A percentile compares a stretch with the other conserved stretches of the same genome.
Evolutionary conservation across 495 filamentous ascomycete genomes (phyloP).

Genomic region (Penicillium atrosanguineum): DNA sequence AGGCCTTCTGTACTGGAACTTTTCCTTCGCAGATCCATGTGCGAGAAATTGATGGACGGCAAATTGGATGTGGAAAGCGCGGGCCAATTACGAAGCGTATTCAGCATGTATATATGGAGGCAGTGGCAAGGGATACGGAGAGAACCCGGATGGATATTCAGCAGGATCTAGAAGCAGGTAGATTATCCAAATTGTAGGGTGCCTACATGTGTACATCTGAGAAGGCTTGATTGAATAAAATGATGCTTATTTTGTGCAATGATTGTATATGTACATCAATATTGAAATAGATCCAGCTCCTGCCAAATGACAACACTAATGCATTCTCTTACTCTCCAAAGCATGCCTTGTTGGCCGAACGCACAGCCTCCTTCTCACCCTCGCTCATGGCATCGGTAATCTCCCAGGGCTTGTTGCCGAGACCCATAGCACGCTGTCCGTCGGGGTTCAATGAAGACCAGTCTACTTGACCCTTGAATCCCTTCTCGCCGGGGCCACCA

Average conservation of each 20-base stretch:
- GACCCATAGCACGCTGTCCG: conserved; percentile 59
- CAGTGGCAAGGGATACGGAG: too few species aligned
- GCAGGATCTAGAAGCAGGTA: too few species aligned
- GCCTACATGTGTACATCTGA: too few species aligned
- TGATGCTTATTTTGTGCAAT: not conserved
- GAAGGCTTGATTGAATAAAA: not conserved
- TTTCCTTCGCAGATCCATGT: too few species aligned
- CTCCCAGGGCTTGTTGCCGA: conserved; percentile 49
- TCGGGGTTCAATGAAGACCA: conserved; percentile 38
- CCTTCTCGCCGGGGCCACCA: conserved; percentile 47
- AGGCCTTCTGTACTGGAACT: too few species aligned
- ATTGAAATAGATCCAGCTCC: not conserved
- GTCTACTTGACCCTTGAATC: conserved; percentile 40
- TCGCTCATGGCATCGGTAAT: conserved; percentile 44
- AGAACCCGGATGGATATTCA: too few species aligned
- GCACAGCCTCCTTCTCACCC: conserved; percentile 57
- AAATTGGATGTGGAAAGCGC: too few species aligned
- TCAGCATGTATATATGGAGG: too few species aligned
- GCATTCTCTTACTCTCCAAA: conserved; percentile 23
- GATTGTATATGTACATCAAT: not conserved
- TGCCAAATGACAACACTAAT: not conserved
- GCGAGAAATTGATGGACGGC: too few species aligned
- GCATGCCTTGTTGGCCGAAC: conserved; percentile 57
- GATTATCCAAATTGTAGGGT: too few species aligned
- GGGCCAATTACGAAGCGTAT: too few species aligned